These are phyloP conservation scores for Solanum virginianum DNA, from an alignment of 257 asterid genomes.

Conservation along the genomic window DNA sequence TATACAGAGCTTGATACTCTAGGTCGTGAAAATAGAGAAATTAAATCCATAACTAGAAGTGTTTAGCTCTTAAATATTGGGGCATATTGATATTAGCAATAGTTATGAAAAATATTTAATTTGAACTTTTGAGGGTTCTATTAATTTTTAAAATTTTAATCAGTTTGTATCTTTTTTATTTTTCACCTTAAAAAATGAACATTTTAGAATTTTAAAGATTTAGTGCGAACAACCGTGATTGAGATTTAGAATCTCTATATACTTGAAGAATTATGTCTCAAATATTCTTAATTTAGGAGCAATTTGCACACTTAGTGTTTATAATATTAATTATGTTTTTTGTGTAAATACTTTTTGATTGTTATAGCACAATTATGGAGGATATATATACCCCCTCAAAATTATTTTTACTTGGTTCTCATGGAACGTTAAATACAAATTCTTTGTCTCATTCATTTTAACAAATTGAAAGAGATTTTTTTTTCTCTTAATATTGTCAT, in stretches of 20 bases:
- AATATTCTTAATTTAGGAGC: background rate
- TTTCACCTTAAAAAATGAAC: background rate
- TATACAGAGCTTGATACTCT: background rate
- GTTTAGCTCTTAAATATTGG: background rate
- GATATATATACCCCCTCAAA: background rate
- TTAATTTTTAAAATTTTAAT: background rate
- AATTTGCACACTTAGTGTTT: background rate
- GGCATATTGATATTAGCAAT: too few relatives aligned
- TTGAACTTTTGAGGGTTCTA: background rate
- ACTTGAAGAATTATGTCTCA: background rate
- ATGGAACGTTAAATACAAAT: too few relatives aligned
- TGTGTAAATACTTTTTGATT: background rate
- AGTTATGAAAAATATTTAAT: background rate
- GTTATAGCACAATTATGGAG: background rate
- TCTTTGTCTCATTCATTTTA: background rate
- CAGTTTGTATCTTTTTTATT: background rate
- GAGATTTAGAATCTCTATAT: background rate
- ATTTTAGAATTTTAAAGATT: background rate
- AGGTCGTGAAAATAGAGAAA: background rate
- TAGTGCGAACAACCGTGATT: background rate
- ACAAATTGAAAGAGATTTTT: background rate
- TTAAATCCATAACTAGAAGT: background rate
- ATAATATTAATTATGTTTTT: background rate
- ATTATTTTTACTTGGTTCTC: background rate
- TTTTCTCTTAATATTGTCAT: too few relatives aligned